Percentiles rank a stretch among this genome's conserved stretches.
These are phyloP conservation scores for Chamaenerion angustifolium DNA, from an alignment of 345 rosid species.

Conservation along the genomic window DNA sequence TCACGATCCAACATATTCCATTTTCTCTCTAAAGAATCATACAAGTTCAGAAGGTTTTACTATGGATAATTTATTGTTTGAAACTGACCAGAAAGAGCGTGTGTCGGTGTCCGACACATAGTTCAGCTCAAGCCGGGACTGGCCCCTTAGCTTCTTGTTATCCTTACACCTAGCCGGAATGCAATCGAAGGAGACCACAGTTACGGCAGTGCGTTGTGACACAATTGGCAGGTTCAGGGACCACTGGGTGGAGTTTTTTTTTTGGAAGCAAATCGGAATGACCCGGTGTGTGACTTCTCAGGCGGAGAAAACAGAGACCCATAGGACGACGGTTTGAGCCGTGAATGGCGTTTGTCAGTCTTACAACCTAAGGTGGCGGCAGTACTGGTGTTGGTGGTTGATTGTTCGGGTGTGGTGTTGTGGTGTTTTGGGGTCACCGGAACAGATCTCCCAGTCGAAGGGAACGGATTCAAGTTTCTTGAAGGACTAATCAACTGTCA, in stretches of 20 bases:
- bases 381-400: constrained; percentile 8
- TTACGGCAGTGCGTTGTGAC: constrained; percentile 20
- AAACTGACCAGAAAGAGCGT: constrained; percentile 38
- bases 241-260: constrained; percentile 45
- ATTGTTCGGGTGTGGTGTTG: constrained; percentile 12
- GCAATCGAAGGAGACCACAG: constrained; percentile 41
- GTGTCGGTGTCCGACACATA: constrained; percentile 33
- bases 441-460: constrained; percentile 95
- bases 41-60: no score
- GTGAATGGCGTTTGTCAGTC: constrained; percentile 11
- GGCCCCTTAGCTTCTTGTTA: constrained; percentile 5
- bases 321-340: constrained; percentile 58
- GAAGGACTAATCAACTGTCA: constrained; percentile 57
- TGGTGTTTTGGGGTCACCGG: constrained; percentile 72
- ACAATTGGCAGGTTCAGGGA: constrained; percentile 27
- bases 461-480: constrained; percentile 66
- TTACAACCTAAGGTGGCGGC: constrained; percentile 10
- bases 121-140: constrained; percentile 16
- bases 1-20: no score
- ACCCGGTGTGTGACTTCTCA: constrained; percentile 26
- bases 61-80: constrained; percentile 35
- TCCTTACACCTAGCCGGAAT: constrained; percentile 41
- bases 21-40: no score
- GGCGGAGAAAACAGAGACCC: constrained; percentile 16
- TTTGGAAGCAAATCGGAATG: constrained; percentile 53